Conservation (phyloP, 2,329 filamentous ascomycete species). For the Aschersonia sp. region DNA sequence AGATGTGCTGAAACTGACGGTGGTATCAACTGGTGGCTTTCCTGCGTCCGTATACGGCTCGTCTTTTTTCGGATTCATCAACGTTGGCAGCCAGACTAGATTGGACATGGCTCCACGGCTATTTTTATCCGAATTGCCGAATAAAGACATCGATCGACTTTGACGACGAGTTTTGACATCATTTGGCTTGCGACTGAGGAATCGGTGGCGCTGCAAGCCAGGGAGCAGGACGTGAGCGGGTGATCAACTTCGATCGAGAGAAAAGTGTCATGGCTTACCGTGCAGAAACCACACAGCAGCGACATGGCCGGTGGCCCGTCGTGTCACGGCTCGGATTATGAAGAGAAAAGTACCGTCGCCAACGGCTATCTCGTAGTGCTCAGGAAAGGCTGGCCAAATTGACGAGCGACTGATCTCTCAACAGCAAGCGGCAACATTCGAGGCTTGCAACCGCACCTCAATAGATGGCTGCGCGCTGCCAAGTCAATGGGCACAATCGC, state of each 20-base stretch:
- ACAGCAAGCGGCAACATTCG: no score
- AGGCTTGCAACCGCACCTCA: no score
- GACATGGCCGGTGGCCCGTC: background rate
- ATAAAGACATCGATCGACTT: slow-evolving; percentile 23
- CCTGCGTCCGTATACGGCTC: slow-evolving; percentile 10
- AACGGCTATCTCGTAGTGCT: background rate
- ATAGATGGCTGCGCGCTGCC: no score
- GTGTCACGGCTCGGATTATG: background rate
- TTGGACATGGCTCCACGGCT: slow-evolving; percentile 14
- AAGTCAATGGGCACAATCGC: no score
- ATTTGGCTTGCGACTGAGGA: slow-evolving; percentile 4
- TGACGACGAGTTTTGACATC: slow-evolving; percentile 13
- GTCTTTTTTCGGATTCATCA: slow-evolving; percentile 10
- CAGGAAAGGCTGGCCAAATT: background rate
- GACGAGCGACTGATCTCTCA: no score
- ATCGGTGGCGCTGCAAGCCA: slow-evolving; percentile 6
- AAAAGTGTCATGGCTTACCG: background rate
- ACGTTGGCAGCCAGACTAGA: slow-evolving; percentile 19
- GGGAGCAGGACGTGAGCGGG: background rate
- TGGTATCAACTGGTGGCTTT: slow-evolving; percentile 8
- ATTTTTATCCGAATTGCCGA: slow-evolving; percentile 19
- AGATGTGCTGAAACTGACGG: slow-evolving; percentile 29
- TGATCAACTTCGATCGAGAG: background rate
- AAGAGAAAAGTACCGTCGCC: background rate
- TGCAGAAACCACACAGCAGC: background rate